These are phyloP conservation scores for Penicillium sp. DNA, from an alignment of 2,329 filamentous ascomycete species.

Conservation along the genomic window DNA sequence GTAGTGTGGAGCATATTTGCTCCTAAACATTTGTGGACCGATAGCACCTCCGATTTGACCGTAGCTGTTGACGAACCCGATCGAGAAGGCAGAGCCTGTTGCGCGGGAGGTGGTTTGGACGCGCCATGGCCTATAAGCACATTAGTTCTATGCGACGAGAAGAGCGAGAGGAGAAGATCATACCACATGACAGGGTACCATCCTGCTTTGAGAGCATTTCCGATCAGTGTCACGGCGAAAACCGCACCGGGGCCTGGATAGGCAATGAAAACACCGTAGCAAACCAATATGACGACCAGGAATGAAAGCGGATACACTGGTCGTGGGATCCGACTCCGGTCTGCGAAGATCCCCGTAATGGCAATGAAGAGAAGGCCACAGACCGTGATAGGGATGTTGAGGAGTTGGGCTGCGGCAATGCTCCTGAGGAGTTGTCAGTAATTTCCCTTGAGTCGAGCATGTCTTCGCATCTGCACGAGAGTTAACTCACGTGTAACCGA, in stretches of 20 bases:
- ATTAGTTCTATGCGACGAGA: not conserved
- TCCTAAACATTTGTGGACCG: conserved; percentile 51
- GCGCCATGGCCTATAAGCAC: conserved; percentile 45
- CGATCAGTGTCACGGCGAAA: conserved; percentile 51
- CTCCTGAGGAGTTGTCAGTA: conserved; percentile 27
- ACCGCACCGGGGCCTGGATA: conserved; percentile 51
- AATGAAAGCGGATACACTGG: conserved; percentile 49
- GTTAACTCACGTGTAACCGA: conserved; percentile 43
- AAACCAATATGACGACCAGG: conserved; percentile 46
- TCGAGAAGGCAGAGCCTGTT: conserved; percentile 53
- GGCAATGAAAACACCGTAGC: conserved; percentile 49
- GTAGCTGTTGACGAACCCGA: conserved; percentile 54
- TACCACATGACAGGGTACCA: conserved; percentile 54
- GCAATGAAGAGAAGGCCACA: conserved; percentile 47
- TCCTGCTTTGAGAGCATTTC: conserved; percentile 43
- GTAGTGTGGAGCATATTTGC: conserved; percentile 50
- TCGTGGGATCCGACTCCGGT: conserved; percentile 46
- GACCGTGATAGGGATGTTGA: conserved; percentile 52
- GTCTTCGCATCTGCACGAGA: not conserved
- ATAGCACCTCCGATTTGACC: conserved; percentile 53
- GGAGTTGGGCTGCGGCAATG: conserved; percentile 51
- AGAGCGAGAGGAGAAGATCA: not conserved
- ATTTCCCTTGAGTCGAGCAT: not conserved
- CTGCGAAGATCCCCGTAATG: conserved; percentile 45
- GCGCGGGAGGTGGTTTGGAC: conserved; percentile 50